Evolutionary conservation across 2,329 filamentous ascomycete species (phyloP), one percentile per base, ranked within the genome.

Genomic region (Cytospora piceicola): DNA sequence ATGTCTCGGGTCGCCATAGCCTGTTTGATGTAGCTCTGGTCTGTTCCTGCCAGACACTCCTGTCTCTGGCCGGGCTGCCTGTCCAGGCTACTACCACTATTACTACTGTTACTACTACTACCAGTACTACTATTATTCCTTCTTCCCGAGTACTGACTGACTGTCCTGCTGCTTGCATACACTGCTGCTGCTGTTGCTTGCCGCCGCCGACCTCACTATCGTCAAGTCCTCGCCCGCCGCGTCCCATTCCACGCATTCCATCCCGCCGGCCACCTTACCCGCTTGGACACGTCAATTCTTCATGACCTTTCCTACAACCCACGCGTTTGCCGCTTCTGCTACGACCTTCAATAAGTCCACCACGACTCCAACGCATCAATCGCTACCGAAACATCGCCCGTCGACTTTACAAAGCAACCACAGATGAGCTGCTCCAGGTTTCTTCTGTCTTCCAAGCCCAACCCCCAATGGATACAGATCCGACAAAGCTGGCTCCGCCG

Each of bases 401-500:
- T 34, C 57, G 58, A 54, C 67, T 56, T 29, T 49, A 30, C 56
- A 71, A 70, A 51, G 34, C 54, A 59, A 58, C 57, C 60, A 58
- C 63, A 66, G 72, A 81, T 81, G 79, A 72, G 73, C 73, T 71
- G 71, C 70, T 68, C 71, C 70, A 70, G 72, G 73, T 72, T 71
- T 72, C 69, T 71, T 54, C 65, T 67, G 67, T 69, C 68, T 70
- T 68, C 71, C 68, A 73, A 68, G 67, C 71, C 69, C 70, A 69
- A 67, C 72, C 69, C 68, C 75, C 73, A 73, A 84, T 86, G 83
- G 82, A 83, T 58, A 75, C 73, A 69, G 73, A 77, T 73, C 74
- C 76, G 52, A 75, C 72, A 69, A 77, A 74, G 75, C 77, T 86
- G 75, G 83, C 82, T 58, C 83, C 84, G 68, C 84, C 83, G 67